Evolutionary conservation across 768 basidiomycete genomes (phyloP).

Genomic region (Amanita rubescens): DNA sequence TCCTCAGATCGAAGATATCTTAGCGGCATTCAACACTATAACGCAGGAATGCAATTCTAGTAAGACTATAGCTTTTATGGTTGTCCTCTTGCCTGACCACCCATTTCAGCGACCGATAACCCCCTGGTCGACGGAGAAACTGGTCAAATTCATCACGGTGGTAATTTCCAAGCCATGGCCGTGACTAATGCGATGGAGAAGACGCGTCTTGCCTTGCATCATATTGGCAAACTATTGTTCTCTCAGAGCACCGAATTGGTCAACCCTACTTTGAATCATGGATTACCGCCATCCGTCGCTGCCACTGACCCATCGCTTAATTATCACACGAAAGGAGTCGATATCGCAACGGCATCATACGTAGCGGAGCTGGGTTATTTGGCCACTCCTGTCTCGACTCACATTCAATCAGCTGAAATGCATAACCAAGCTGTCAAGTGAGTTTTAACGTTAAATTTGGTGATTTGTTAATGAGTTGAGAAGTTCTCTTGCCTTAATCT

Average conservation of each 20-base stretch:
- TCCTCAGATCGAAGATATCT: conserved; percentile 70
- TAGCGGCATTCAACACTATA: conserved; percentile 49
- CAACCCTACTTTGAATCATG: conserved; percentile 77
- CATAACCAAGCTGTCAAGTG: conserved; percentile 82
- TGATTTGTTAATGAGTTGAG: neutral
- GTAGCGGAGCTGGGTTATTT: conserved; percentile 72
- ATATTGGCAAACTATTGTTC: conserved; percentile 66
- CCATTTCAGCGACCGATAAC: conserved; percentile 67
- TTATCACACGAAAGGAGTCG: conserved; percentile 72
- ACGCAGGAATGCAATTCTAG: conserved; percentile 76
- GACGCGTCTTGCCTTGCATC: conserved; percentile 62
- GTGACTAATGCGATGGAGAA: conserved; percentile 83
- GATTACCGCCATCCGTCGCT: conserved; percentile 67
- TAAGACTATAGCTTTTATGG: conserved; percentile 26
- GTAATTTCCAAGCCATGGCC: conserved; percentile 85
- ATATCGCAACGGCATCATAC: conserved; percentile 79
- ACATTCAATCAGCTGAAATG: conserved; percentile 80
- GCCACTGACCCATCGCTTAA: conserved; percentile 70
- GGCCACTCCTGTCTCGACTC: conserved; percentile 70
- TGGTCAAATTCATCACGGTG: conserved; percentile 64
- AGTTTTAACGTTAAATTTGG: conserved; percentile 18
- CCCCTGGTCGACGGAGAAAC: conserved; percentile 68
- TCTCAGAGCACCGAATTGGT: conserved; percentile 67
- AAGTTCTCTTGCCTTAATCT: conserved; percentile 60
- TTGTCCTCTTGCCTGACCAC: conserved; percentile 2